phyloP scores from a whole-genome alignment of 2,329 filamentous ascomycete species.

The Trichoderma aggressivum region DNA sequence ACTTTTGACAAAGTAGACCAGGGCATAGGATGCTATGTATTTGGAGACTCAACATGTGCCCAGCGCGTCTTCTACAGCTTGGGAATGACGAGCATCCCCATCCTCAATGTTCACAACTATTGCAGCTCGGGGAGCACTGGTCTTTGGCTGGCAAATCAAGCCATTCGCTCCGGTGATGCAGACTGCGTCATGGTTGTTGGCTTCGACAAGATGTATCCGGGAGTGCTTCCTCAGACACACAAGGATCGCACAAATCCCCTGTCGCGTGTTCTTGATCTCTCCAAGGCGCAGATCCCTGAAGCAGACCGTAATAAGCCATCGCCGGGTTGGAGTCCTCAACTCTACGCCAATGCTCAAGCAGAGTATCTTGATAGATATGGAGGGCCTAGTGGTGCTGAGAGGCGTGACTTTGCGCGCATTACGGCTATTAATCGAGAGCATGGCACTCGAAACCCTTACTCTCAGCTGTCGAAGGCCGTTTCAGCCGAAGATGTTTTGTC shows the following conservation, averaged over 20 bases:
- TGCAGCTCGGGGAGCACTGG: slow-evolving; percentile 1
- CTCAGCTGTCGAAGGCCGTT: background rate
- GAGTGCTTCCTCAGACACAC: background rate
- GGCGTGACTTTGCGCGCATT: background rate
- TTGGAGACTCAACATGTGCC: slow-evolving; percentile 2
- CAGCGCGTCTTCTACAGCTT: slow-evolving; percentile 7
- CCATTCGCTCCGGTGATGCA: background rate
- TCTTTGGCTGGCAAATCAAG: background rate
- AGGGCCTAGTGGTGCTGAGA: background rate
- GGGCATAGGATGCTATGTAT: background rate
- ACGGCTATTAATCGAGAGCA: background rate
- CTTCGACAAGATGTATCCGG: slow-evolving; percentile 5
- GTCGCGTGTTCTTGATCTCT: background rate
- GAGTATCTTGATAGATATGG: background rate
- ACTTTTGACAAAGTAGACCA: slow-evolving; percentile 5
- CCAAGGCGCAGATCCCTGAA: background rate
- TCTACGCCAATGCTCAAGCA: background rate
- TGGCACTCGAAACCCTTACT: background rate
- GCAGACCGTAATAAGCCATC: background rate
- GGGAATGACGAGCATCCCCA: background rate
- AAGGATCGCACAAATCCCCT: background rate
- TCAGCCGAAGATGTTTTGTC: background rate
- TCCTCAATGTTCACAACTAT: slow-evolving; percentile 1
- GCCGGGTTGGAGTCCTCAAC: background rate
- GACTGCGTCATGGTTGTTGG: background rate